phyloP scores from a whole-genome alignment of 2,329 filamentous ascomycete species.

The Colletotrichum limetticola region DNA sequence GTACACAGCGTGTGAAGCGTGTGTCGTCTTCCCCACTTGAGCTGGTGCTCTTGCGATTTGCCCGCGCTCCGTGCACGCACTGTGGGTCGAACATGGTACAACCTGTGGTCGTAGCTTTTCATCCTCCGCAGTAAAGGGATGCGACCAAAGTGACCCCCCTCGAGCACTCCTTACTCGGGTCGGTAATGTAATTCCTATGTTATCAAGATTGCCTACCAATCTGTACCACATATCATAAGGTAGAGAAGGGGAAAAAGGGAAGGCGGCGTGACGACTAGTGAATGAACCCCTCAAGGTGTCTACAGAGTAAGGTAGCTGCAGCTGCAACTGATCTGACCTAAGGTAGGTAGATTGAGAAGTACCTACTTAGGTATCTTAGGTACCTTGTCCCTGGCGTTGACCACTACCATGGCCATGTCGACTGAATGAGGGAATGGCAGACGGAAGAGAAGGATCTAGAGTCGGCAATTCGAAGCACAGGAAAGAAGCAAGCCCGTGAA shows the following conservation, averaged over 20 bases:
- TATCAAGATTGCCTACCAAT: slow-evolving; percentile 16
- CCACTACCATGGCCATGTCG: background rate
- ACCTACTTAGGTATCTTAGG: background rate
- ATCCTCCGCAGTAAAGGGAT: background rate
- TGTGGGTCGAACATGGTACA: slow-evolving; percentile 9
- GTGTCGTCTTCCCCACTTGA: slow-evolving; percentile 16
- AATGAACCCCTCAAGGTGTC: background rate
- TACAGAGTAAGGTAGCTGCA: too few relatives aligned
- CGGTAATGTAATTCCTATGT: slow-evolving; percentile 14
- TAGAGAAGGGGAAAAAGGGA: background rate
- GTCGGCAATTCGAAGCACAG: background rate
- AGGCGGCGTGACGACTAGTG: background rate
- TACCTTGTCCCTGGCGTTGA: background rate
- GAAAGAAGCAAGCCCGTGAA: background rate
- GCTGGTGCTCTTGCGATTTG: background rate
- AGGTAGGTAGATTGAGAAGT: too few relatives aligned
- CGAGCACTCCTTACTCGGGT: slow-evolving; percentile 2
- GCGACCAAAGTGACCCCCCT: background rate
- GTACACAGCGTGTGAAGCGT: slow-evolving; percentile 17
- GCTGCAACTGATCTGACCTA: background rate
- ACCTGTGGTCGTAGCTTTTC: background rate
- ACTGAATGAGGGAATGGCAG: background rate
- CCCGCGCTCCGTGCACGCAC: slow-evolving; percentile 29
- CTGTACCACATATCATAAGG: background rate
- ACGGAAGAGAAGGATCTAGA: background rate